Percentiles rank a stretch among this genome's conserved stretches.
phyloP scores from a whole-genome alignment of 2,329 filamentous ascomycete species.

The Colletotrichum magnum region DNA sequence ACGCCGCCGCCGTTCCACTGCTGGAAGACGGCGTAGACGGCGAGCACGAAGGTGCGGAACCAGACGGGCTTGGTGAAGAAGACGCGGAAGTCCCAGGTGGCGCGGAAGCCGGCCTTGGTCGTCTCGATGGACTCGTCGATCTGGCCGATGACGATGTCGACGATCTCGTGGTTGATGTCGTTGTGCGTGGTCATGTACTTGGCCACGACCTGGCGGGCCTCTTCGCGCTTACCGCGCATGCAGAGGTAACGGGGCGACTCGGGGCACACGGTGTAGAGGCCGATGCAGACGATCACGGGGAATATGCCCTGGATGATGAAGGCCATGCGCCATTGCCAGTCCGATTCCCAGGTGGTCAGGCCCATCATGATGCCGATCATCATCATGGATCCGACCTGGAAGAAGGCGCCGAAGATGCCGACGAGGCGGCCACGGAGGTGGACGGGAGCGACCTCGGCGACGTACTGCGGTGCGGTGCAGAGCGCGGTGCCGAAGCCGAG shows the following conservation, averaged over 20 bases:
- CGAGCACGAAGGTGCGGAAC: constrained; percentile 58
- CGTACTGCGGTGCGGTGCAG: constrained; percentile 47
- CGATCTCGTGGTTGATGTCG: constrained; percentile 56
- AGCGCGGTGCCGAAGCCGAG: constrained; percentile 64
- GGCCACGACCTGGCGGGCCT: constrained; percentile 52
- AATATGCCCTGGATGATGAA: constrained; percentile 60
- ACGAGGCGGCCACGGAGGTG: constrained; percentile 59
- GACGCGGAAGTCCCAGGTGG: constrained; percentile 61
- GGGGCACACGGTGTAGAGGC: constrained; percentile 52
- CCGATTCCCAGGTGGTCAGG: constrained; percentile 52
- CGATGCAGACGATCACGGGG: constrained; percentile 52
- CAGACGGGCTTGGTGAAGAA: constrained; percentile 60
- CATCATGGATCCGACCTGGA: constrained; percentile 58
- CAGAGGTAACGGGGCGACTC: constrained; percentile 59
- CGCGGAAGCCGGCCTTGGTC: constrained; percentile 51
- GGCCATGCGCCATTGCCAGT: constrained; percentile 55
- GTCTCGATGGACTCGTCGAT: constrained; percentile 61
- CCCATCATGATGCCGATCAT: constrained; percentile 60
- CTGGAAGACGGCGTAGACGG: constrained; percentile 62
- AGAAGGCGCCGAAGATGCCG: constrained; percentile 62
- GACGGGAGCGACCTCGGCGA: constrained; percentile 47
- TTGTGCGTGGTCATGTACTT: constrained; percentile 56
- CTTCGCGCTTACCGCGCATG: constrained; percentile 52
- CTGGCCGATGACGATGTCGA: constrained; percentile 56
- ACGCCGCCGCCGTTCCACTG: constrained; percentile 61